Evolutionary conservation across 2,329 filamentous ascomycete species (phyloP), one percentile per base, ranked within the genome.

Genomic region (Polytolypa hystricis): DNA sequence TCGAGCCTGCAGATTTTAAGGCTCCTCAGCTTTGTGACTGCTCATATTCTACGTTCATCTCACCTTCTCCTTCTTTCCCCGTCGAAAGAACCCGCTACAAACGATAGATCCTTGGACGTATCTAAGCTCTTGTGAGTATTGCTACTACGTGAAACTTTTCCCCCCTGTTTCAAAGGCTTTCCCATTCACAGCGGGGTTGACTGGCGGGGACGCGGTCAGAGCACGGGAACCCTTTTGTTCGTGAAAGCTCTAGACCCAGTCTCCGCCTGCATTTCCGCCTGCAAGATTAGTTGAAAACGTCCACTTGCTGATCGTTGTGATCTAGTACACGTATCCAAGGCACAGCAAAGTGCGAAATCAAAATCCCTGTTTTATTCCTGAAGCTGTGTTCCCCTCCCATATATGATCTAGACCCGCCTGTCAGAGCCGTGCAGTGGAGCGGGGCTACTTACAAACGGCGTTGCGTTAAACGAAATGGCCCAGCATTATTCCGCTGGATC

Each of bases 341-440:
- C 14, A 30, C 17, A 19, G 25, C 12, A 30, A 31, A 31, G 16
- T n/a, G 21, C 19, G 23, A 25, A 10, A 17, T 16, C 18, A 27
- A 14, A 16, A 1, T 25, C 16, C 18, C 20, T n/a, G 9, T 16
- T 4, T 12, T 5, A 10, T 28, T 3, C 15, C 16, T 21, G n/a
- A 30, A 18, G 16, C 11, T 30, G 16, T 25, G 27, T 10, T 19
- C 30, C 29, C 23, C 8, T 30, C 20, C 25, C 33, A 33, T 28
- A 38, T 14, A 25, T 37, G 34, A 41, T 35, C 39, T 35, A 34
- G 39, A 41, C 30, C 35, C 23, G 31, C 10, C 23, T n/a, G 20
- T 27, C 30, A n/a, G n/a, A 27, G n/a, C n/a, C n/a, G n/a, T n/a
- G n/a, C n/a, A n/a, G n/a, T n/a, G n/a, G n/a, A n/a, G n/a, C n/a